A percentile compares a stretch with the other conserved stretches of the same genome.
These are phyloP conservation scores for Lepidium africanum DNA, from an alignment of 345 rosid genomes.

Conservation along the genomic window DNA sequence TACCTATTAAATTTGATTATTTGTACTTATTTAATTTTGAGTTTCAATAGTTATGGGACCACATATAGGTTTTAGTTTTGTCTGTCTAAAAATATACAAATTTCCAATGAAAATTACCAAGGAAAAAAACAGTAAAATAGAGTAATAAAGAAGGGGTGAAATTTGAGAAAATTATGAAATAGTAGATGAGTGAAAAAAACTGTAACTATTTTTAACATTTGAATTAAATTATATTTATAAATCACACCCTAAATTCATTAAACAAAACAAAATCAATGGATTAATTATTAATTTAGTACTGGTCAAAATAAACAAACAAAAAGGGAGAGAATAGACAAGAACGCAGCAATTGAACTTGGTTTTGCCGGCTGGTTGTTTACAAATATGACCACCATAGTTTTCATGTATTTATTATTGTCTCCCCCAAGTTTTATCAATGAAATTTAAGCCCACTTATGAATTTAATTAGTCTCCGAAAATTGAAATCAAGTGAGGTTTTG, in stretches of 20 bases:
- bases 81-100: slow-evolving; percentile 11
- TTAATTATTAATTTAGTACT: not conserved
- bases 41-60: slow-evolving; percentile 25
- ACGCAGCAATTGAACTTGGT: slow-evolving; percentile 38
- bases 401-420: not conserved
- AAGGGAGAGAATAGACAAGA: slow-evolving; percentile 21
- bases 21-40: not conserved
- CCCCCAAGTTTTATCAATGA: not conserved
- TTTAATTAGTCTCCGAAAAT: not conserved
- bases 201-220: too few species aligned
- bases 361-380: slow-evolving; percentile 34
- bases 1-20: slow-evolving; percentile 2
- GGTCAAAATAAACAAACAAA: not conserved
- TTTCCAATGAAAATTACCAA: not conserved
- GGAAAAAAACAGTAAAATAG: not conserved
- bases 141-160: not conserved
- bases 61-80: slow-evolving; percentile 11
- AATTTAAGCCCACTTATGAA: not conserved
- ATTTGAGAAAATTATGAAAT: not conserved
- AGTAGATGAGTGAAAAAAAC: not conserved
- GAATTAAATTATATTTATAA: too few species aligned
- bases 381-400: not conserved
- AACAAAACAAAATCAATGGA: too few species aligned
- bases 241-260: too few species aligned
- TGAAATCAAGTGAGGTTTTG: too few species aligned